Percentiles rank a stretch among this genome's conserved stretches.
These are phyloP conservation scores for Dothiorella sarmentorum DNA, from an alignment of 2,329 filamentous ascomycete genomes.

Conservation along the genomic window DNA sequence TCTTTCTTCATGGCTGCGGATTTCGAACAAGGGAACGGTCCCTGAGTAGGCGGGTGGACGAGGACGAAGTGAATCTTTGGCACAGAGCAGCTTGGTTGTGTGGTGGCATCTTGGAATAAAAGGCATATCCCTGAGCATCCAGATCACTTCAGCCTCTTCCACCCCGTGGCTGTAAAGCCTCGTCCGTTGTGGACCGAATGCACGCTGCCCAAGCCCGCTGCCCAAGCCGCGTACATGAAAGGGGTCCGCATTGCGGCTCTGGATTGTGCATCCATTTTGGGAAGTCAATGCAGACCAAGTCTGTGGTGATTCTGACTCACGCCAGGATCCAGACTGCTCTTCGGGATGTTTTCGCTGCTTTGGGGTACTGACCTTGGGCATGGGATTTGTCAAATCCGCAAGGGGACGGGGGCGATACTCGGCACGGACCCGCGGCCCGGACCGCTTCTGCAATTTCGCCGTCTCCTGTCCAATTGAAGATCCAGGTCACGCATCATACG, in stretches of 20 bases:
- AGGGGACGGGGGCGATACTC: background rate
- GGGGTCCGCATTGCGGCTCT: background rate
- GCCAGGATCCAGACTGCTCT: background rate
- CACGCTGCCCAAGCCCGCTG: background rate
- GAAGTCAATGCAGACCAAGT: background rate
- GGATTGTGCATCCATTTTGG: background rate
- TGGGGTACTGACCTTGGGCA: background rate
- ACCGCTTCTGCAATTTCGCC: too few relatives aligned
- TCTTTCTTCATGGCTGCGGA: background rate
- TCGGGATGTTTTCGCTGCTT: constrained; percentile 9
- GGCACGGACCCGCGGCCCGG: too few relatives aligned
- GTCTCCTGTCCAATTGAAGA: background rate
- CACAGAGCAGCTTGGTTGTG: background rate
- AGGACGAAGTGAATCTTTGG: background rate
- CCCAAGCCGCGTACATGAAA: background rate
- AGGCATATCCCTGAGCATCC: background rate
- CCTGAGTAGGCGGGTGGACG: too few relatives aligned
- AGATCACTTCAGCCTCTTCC: background rate
- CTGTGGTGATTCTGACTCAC: background rate
- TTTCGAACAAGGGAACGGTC: too few relatives aligned
- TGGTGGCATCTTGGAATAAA: background rate
- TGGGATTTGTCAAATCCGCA: background rate
- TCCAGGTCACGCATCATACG: constrained; percentile 1
- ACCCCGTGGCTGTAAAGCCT: background rate
- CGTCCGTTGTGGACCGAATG: background rate